These are phyloP conservation scores for Verticillium nonalfalfae DNA, from an alignment of 2,329 filamentous ascomycete species.

Conservation along the genomic window DNA sequence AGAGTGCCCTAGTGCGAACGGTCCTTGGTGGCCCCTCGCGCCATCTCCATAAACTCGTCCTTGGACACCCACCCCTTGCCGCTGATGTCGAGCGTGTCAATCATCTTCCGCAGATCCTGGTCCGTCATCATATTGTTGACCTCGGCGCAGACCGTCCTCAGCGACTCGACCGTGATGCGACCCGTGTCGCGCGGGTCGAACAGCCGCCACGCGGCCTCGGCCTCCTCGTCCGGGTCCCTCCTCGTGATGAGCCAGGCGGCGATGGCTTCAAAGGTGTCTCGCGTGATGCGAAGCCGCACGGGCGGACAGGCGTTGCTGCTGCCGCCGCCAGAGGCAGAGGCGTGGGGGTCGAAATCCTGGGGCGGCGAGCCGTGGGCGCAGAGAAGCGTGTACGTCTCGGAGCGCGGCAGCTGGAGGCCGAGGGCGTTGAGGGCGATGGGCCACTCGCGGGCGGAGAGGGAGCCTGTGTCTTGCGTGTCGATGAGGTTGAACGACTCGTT, in stretches of 20 bases:
- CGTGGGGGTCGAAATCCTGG: slow-evolving; percentile 40
- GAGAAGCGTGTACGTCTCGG: slow-evolving; percentile 75
- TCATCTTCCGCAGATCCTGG: slow-evolving; percentile 90
- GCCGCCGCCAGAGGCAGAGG: slow-evolving; percentile 33
- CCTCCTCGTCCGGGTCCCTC: slow-evolving; percentile 86
- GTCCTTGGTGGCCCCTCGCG: slow-evolving; percentile 1
- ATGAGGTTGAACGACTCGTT: slow-evolving; percentile 68
- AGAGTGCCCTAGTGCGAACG: background rate
- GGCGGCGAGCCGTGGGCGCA: slow-evolving; percentile 72
- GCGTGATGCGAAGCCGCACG: slow-evolving; percentile 65
- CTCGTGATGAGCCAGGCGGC: slow-evolving; percentile 75
- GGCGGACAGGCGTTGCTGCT: slow-evolving; percentile 48
- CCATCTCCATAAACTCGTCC: slow-evolving; percentile 62
- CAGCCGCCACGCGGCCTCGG: slow-evolving; percentile 81
- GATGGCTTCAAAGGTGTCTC: slow-evolving; percentile 66
- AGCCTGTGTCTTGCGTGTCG: slow-evolving; percentile 90
- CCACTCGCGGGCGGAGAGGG: slow-evolving; percentile 97
- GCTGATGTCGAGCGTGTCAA: slow-evolving; percentile 95
- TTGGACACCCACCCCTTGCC: slow-evolving; percentile 74
- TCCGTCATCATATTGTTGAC: slow-evolving; percentile 81
- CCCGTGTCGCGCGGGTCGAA: slow-evolving; percentile 94
- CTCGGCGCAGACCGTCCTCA: slow-evolving; percentile 81
- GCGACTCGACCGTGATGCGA: slow-evolving; percentile 80
- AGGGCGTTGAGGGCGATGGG: slow-evolving; percentile 94
- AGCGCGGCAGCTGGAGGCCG: slow-evolving; percentile 85